A percentile compares a stretch with the other conserved stretches of the same genome.
These are phyloP conservation scores for Teunomyces cretensis DNA, from an alignment of 805 yeast species.

Conservation along the genomic window DNA sequence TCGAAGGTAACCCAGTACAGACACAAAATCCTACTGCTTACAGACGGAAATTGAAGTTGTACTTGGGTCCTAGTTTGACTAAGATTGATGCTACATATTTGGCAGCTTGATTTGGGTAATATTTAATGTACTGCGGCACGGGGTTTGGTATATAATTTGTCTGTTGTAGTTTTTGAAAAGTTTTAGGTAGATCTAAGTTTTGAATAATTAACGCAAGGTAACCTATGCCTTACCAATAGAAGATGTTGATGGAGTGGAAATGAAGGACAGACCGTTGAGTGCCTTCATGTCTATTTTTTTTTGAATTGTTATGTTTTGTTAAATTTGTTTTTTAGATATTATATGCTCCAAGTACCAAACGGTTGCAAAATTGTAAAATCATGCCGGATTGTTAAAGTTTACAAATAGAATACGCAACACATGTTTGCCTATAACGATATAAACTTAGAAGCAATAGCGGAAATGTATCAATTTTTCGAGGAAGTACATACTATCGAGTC, in stretches of 20 bases:
- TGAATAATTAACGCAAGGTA: too few relatives aligned
- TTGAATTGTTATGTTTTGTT: too few relatives aligned
- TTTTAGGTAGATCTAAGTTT: neutral
- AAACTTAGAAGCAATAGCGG: neutral
- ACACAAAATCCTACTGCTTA: constrained; percentile 71
- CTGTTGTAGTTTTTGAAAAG: neutral
- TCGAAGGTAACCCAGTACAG: constrained; percentile 93
- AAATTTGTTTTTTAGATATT: too few relatives aligned
- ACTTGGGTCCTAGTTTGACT: constrained; percentile 65
- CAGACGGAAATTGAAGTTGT: constrained; percentile 75
- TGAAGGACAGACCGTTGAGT: too few relatives aligned
- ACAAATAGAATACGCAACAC: neutral
- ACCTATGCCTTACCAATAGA: too few relatives aligned
- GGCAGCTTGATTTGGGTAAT: constrained; percentile 4
- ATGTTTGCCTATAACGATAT: neutral
- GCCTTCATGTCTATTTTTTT: too few relatives aligned
- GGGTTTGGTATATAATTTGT: neutral
- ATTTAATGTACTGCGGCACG: neutral
- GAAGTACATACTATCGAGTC: neutral
- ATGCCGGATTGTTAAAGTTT: neutral
- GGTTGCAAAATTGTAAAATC: too few relatives aligned
- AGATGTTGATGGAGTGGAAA: too few relatives aligned
- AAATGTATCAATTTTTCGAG: neutral
- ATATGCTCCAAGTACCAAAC: too few relatives aligned
- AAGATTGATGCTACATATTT: constrained; percentile 92